Evolutionary conservation across 2,329 filamentous ascomycete genomes (phyloP).

Genomic region (Fusarium nygamai): DNA sequence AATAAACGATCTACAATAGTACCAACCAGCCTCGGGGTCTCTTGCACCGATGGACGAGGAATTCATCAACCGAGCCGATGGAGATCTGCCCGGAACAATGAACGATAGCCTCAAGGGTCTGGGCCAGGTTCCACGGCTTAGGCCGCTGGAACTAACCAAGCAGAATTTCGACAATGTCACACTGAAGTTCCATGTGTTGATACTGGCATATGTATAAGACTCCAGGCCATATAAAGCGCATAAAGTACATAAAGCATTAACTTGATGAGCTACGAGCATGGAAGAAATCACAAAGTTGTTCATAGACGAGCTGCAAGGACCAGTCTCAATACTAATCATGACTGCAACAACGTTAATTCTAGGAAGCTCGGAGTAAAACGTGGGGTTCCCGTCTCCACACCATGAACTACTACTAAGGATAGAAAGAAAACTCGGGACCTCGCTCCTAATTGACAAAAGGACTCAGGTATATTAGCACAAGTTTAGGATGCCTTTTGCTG

Average conservation of each 20-base stretch:
- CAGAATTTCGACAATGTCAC: conserved; percentile 14
- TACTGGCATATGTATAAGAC: not conserved
- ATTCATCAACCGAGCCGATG: conserved; percentile 19
- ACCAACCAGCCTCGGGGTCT: conserved; percentile 17
- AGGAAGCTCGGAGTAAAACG: not conserved
- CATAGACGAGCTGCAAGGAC: not conserved
- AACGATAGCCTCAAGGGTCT: conserved; percentile 8
- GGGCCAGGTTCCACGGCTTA: conserved; percentile 13
- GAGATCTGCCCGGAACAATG: not conserved
- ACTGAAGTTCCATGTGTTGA: not conserved
- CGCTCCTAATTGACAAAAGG: not conserved
- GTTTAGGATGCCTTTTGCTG: not conserved
- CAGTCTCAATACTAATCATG: not conserved
- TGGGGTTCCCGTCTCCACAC: conserved; percentile 21
- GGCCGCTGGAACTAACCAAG: conserved; percentile 30
- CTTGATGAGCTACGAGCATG: not conserved
- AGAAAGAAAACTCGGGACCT: not conserved
- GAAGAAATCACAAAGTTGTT: not conserved
- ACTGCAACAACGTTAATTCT: not conserved
- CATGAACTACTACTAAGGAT: not conserved
- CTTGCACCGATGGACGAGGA: conserved; percentile 13
- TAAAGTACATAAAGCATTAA: not conserved
- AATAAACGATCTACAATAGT: not conserved
- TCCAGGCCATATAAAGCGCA: not conserved
- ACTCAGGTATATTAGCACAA: not conserved